These are phyloP conservation scores for Forsythia suspensa DNA, from an alignment of 257 asterid species.

Conservation along the genomic window DNA sequence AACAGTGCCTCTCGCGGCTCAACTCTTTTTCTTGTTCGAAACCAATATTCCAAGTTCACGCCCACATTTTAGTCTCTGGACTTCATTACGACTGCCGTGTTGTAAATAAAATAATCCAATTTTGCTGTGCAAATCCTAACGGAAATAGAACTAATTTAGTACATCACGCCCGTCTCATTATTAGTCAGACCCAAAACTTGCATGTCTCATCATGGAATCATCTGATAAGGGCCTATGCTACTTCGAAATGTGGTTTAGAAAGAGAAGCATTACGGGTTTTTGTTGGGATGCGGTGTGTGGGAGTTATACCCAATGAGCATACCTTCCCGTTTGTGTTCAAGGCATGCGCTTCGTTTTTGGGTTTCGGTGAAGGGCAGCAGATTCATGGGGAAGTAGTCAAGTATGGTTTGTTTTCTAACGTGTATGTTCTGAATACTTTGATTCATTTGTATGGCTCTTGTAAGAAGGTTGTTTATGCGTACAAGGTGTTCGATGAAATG, in stretches of 20 bases:
- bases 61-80: constrained; percentile 37
- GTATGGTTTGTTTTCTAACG: constrained; percentile 48
- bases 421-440: constrained; percentile 66
- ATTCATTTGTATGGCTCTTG: constrained; percentile 61
- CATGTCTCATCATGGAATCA: constrained; percentile 52
- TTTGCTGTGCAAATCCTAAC: constrained; percentile 34
- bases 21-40: constrained; percentile 30
- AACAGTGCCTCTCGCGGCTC: constrained; percentile 31
- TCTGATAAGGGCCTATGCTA: constrained; percentile 52
- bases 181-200: constrained; percentile 22
- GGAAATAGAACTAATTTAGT: constrained; percentile 14
- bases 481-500: constrained; percentile 70
- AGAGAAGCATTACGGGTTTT: constrained; percentile 46
- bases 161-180: constrained; percentile 31
- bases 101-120: constrained; percentile 34
- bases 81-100: constrained; percentile 25
- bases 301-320: constrained; percentile 50
- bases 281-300: constrained; percentile 52
- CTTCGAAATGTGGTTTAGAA: constrained; percentile 26
- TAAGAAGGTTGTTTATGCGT: constrained; percentile 47
- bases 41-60: constrained; percentile 48
- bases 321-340: constrained; percentile 71
- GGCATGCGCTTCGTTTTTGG: constrained; percentile 52
- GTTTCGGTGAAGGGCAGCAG: constrained; percentile 59
- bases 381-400: constrained; percentile 64